A percentile compares a stretch with the other conserved stretches of the same genome.
phyloP scores from a whole-genome alignment of 345 rosid genomes.

The Salix suchowensis region DNA sequence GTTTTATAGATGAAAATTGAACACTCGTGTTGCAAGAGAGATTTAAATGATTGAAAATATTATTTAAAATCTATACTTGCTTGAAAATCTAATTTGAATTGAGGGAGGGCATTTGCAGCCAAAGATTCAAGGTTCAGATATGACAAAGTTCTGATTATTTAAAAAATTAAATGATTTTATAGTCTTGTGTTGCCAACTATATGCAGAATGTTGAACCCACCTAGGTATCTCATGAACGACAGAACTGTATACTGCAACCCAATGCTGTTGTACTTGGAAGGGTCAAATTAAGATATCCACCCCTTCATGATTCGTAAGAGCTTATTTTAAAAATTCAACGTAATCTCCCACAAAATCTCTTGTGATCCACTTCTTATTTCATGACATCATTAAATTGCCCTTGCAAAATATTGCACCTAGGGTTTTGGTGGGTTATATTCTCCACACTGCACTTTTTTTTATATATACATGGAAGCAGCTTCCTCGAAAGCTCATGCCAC shows the following conservation, averaged over 20 bases:
- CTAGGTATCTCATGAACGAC: neutral
- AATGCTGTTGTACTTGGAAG: neutral
- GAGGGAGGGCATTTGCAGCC: no score
- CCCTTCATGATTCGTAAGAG: constrained; percentile 11
- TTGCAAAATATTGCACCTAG: neutral
- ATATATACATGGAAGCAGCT: neutral
- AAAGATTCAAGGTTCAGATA: no score
- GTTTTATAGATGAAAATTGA: neutral
- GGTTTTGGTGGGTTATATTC: constrained; percentile 12
- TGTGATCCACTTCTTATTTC: neutral
- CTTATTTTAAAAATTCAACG: constrained; percentile 1
- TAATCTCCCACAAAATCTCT: constrained; percentile 14
- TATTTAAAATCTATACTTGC: no score
- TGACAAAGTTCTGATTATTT: no score
- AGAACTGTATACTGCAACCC: neutral
- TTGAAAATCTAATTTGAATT: no score
- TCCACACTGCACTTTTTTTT: neutral
- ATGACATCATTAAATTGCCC: neutral
- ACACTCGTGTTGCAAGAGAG: neutral
- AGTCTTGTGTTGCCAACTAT: no score
- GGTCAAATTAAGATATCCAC: constrained; percentile 4
- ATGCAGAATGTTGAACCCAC: neutral
- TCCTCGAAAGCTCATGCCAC: constrained; percentile 7
- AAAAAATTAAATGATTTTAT: no score
- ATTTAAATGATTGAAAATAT: no score